A percentile compares a stretch with the other conserved stretches of the same genome.
Evolutionary conservation across 805 yeast genomes (phyloP).

Genomic region (Millerozyma miso): DNA sequence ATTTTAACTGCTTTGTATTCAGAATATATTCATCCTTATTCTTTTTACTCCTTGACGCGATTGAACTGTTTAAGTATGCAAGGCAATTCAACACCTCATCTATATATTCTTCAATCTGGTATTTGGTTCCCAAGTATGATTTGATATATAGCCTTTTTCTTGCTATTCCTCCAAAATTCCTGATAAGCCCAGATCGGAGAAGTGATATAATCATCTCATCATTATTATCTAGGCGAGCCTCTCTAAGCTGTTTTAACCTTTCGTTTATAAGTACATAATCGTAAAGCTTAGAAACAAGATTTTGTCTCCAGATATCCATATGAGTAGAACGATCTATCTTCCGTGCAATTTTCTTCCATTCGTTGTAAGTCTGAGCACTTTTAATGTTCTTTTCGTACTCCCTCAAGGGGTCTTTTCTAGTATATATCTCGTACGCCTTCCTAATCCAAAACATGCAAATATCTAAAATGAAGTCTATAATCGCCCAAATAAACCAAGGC

Average conservation of each 20-base stretch:
- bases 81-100: constrained; percentile 70
- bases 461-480: constrained; percentile 41
- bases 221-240: constrained; percentile 60
- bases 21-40: constrained; percentile 31
- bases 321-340: constrained; percentile 47
- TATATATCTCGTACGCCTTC: constrained; percentile 30
- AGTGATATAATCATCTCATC: constrained; percentile 56
- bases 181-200: constrained; percentile 74
- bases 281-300: constrained; percentile 74
- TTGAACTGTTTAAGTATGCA: constrained; percentile 49
- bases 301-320: constrained; percentile 65
- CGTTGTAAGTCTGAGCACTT: constrained; percentile 55
- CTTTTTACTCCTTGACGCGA: constrained; percentile 22
- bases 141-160: constrained; percentile 74
- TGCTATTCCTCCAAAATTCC: constrained; percentile 91
- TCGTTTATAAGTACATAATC: constrained; percentile 82
- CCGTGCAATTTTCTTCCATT: constrained; percentile 58
- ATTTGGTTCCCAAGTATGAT: constrained; percentile 84
- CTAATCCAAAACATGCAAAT: constrained; percentile 45
- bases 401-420: constrained; percentile 40
- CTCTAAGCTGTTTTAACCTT: constrained; percentile 56
- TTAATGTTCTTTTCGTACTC: constrained; percentile 47
- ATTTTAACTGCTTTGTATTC: constrained; percentile 53
- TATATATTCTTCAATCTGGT: constrained; percentile 82
- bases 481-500: constrained; percentile 37